These are phyloP conservation scores for Prunus armeniaca DNA, from an alignment of 306 rosid species.

Conservation along the genomic window DNA sequence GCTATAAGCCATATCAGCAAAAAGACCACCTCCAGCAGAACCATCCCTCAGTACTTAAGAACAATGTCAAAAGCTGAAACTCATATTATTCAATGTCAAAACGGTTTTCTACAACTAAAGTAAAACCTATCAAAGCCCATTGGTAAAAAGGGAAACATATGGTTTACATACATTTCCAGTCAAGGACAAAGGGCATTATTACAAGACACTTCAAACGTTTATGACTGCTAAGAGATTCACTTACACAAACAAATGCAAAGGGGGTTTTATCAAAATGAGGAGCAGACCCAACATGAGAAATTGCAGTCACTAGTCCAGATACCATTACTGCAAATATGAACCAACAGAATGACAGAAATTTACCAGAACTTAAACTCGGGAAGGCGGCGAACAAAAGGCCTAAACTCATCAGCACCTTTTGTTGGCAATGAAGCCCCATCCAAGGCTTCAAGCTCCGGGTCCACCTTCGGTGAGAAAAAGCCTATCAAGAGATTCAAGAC, in stretches of 20 bases:
- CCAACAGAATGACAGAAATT: neutral
- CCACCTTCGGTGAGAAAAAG: constrained; percentile 63
- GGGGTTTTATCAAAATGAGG: neutral
- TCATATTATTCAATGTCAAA: neutral
- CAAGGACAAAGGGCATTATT: neutral
- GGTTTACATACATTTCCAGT: neutral
- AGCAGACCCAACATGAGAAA: neutral
- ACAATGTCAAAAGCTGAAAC: neutral
- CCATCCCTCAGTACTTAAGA: neutral
- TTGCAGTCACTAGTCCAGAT: neutral
- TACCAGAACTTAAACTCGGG: constrained; percentile 45
- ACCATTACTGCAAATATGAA: neutral
- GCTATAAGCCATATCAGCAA: neutral
- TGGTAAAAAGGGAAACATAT: neutral
- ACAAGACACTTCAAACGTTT: neutral
- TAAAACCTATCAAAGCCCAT: neutral
- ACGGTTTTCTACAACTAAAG: neutral
- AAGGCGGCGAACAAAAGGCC: constrained; percentile 47
- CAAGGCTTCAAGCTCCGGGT: constrained; percentile 56
- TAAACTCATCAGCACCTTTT: constrained; percentile 34
- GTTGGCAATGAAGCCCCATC: constrained; percentile 23
- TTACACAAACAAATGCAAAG: neutral
- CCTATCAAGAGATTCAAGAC: constrained; percentile 65
- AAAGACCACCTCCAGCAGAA: neutral
- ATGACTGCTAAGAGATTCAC: neutral